These are phyloP conservation scores for Marasmius fiardii DNA, from an alignment of 1,284 basidiomycete genomes.

Conservation along the genomic window DNA sequence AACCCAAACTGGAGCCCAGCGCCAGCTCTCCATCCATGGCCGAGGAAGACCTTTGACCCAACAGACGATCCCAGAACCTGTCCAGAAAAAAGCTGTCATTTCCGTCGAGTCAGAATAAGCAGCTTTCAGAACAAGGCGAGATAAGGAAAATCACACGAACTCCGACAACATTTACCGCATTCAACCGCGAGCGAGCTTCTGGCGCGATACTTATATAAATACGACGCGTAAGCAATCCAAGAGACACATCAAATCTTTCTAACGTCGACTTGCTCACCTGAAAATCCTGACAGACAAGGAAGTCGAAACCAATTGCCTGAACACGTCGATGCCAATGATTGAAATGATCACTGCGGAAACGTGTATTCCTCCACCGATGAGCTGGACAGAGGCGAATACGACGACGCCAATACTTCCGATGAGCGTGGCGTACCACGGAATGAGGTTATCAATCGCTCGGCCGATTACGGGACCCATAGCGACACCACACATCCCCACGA, in stretches of 20 bases:
- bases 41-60: constrained; percentile 47
- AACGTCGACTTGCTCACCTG: constrained; percentile 21
- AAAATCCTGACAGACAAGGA: constrained; percentile 34
- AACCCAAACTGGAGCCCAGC: constrained; percentile 46
- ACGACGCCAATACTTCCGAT: constrained; percentile 39
- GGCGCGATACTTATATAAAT: constrained; percentile 21
- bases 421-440: constrained; percentile 66
- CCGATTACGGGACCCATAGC: constrained; percentile 60
- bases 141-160: constrained; percentile 20
- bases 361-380: constrained; percentile 56
- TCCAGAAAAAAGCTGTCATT: constrained; percentile 35
- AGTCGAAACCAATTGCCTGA: constrained; percentile 39
- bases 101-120: neutral
- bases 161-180: constrained; percentile 46
- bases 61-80: constrained; percentile 52
- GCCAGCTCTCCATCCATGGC: constrained; percentile 48
- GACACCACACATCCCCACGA: constrained; percentile 70
- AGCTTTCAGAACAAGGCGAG: constrained; percentile 13
- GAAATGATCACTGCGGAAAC: constrained; percentile 52
- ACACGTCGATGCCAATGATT: constrained; percentile 36
- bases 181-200: constrained; percentile 43
- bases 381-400: constrained; percentile 42
- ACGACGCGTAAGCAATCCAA: neutral
- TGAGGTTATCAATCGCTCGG: constrained; percentile 54
- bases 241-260: neutral